phyloP scores from a whole-genome alignment of 225 moss, liverwort and hornwort species.

The Lunularia cruciata region DNA sequence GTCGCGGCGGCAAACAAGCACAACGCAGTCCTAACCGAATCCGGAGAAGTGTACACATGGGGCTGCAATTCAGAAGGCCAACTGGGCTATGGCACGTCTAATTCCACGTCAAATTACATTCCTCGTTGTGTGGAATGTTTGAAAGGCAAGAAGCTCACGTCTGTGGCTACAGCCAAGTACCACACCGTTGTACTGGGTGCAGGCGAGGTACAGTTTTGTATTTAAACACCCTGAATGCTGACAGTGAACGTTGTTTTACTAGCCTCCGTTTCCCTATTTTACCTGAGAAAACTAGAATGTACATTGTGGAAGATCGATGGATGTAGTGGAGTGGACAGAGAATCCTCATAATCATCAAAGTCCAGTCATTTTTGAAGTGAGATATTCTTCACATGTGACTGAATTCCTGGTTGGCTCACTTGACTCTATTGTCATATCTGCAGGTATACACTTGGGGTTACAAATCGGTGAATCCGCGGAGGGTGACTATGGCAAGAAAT shows the following conservation, averaged over 20 bases:
- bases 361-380: too few species aligned
- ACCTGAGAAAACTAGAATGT: too few species aligned
- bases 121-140: constrained; percentile 82
- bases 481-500: constrained; percentile 65
- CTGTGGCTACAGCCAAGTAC: constrained; percentile 82
- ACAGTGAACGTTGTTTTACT: too few species aligned
- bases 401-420: too few species aligned
- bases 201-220: constrained; percentile 75
- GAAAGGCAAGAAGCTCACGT: constrained; percentile 73
- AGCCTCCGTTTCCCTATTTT: too few species aligned
- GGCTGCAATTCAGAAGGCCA: constrained; percentile 95
- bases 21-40: constrained; percentile 86
- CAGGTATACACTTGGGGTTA: constrained; percentile 99
- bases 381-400: too few species aligned
- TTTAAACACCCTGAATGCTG: too few species aligned
- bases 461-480: constrained; percentile 95
- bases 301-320: too few species aligned
- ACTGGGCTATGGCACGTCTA: constrained; percentile 94
- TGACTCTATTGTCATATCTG: background rate
- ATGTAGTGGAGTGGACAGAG: too few species aligned
- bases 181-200: constrained; percentile 87
- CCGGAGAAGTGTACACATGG: constrained; percentile 93
- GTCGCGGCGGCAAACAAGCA: constrained; percentile 98
- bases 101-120: constrained; percentile 80
- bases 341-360: too few species aligned